phyloP scores from a whole-genome alignment of 345 rosid species.

The Eucalyptus coolabah region DNA sequence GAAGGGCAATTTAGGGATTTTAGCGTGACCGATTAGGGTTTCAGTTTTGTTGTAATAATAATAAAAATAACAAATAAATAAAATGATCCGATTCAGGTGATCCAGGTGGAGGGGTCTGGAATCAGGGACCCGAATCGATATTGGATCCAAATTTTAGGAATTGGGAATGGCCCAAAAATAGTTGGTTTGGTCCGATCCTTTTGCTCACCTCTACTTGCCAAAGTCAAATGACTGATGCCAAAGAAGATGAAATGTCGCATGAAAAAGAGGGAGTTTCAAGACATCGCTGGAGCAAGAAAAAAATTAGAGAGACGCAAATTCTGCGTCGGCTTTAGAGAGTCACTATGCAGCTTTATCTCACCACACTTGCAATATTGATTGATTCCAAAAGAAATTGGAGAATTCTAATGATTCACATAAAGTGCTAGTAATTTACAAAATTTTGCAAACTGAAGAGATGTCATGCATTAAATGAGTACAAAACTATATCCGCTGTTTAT shows the following conservation, averaged over 20 bases:
- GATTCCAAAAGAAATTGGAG: background rate
- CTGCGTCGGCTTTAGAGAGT: fast-evolving
- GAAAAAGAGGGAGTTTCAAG: background rate
- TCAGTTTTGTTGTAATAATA: background rate
- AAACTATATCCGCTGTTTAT: background rate
- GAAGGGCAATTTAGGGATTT: no score
- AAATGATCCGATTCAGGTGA: background rate
- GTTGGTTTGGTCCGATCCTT: fast-evolving
- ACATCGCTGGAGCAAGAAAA: background rate
- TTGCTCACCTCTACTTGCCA: background rate
- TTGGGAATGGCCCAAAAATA: background rate
- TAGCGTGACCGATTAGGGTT: background rate
- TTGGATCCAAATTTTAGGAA: background rate
- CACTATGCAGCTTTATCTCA: background rate
- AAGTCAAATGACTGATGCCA: background rate
- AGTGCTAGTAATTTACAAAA: background rate
- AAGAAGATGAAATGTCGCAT: fast-evolving
- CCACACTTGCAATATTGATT: background rate
- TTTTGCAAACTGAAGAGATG: background rate
- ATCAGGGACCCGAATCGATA: background rate
- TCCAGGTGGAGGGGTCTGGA: background rate
- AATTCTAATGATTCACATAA: background rate
- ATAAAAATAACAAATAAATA: no score
- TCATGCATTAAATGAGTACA: background rate
- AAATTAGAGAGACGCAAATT: background rate